Evolutionary conservation across 306 rosid species (phyloP), one percentile per base, ranked within the genome.

Genomic region (Sesbania bispinosa): DNA sequence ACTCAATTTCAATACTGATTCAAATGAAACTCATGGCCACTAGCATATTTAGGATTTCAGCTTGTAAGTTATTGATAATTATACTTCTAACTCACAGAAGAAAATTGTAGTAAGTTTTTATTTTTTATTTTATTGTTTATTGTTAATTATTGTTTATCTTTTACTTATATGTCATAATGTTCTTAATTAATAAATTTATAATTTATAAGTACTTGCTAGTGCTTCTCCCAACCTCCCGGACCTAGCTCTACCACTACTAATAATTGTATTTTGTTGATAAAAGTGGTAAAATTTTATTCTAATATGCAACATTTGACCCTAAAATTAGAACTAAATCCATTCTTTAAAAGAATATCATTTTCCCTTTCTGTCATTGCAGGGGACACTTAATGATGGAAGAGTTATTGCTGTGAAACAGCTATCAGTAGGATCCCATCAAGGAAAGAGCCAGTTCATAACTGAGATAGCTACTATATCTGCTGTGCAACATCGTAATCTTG

Each of bases 401-500:
- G 87, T 78, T 13, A 69, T 89, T 48, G 96, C 89, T 14, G 98
- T 85, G 67, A 92, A 89, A 80, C 98, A 92, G 82, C 80, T 89
- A 23, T 89, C 96, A 19, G 69, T 81, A 39, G 85, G 70, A 55
- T 92, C 96, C 59, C 95, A 83, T 73, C 96, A 89, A 85, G 96
- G 98, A 78, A 89, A 88, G 73, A 80, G 61, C 58, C 98, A 92
- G 60, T 92, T 92, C 74, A 82, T 89, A 52, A 39, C 95, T 39
- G 98, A 92, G 82, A 89, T 92, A 73, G 95, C 92, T 15, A 89
- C 95, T 26, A 88, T 89, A 80, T 89, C 98, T 30, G 85, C 87
- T 2, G 98, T 92, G 35, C 96, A 89, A 67, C 98, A 92, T 54
- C 92, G 88, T 23, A 92, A 92, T 80, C 85, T 89, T 32, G 98